Evolutionary conservation across 305 asterid species (phyloP).

Genomic region (Lippia alba): DNA sequence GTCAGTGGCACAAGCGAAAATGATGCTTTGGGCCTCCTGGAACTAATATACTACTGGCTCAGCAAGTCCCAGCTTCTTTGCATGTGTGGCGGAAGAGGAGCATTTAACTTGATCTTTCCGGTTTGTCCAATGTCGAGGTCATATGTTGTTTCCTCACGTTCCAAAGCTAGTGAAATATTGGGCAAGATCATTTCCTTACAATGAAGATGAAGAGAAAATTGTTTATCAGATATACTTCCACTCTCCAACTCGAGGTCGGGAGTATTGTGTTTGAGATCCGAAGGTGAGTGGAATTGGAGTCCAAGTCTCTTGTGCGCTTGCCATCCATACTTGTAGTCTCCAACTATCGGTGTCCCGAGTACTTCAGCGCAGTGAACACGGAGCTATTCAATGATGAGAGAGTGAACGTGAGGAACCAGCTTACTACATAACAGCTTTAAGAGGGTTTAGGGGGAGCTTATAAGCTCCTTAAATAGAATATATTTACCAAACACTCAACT

Average conservation of each 20-base stretch:
- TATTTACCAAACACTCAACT: too few relatives aligned
- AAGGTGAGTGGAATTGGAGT: slow-evolving; percentile 38
- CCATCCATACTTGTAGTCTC: slow-evolving; percentile 97
- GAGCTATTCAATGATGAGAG: slow-evolving; percentile 51
- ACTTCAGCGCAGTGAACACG: slow-evolving; percentile 98
- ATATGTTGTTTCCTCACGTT: slow-evolving; percentile 38
- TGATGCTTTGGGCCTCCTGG: background rate
- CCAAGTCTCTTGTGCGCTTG: slow-evolving; percentile 78
- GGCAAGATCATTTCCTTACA: slow-evolving; percentile 86
- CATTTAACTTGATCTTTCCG: slow-evolving; percentile 54
- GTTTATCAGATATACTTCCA: slow-evolving; percentile 74
- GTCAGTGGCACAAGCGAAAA: background rate
- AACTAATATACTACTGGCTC: slow-evolving; percentile 24
- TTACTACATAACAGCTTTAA: background rate
- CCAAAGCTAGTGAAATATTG: slow-evolving; percentile 57
- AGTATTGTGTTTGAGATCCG: slow-evolving; percentile 37
- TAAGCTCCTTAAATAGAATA: too few relatives aligned
- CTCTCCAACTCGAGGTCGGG: slow-evolving; percentile 53
- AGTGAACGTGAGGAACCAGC: slow-evolving; percentile 16
- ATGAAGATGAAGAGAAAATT: slow-evolving; percentile 83
- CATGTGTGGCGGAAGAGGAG: slow-evolving; percentile 87
- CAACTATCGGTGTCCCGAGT: slow-evolving; percentile 94
- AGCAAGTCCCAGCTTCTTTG: slow-evolving; percentile 78
- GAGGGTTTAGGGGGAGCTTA: too few relatives aligned
- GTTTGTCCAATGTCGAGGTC: slow-evolving; percentile 42